phyloP scores from a whole-genome alignment of 805 yeast species.

The Candida railenensis region DNA sequence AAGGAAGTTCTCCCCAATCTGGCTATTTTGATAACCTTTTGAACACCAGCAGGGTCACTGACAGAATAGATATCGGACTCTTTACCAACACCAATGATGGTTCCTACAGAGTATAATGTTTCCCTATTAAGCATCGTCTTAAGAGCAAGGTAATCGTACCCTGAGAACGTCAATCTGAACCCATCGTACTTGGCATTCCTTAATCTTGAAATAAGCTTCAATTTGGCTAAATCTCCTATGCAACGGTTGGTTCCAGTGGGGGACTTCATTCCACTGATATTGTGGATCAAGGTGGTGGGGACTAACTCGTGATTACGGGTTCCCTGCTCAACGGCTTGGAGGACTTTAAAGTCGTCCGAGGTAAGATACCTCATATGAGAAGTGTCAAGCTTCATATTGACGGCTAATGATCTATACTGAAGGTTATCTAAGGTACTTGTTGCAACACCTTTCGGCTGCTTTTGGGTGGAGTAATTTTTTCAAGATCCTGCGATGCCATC shows the following conservation, averaged over 20 bases:
- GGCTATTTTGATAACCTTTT: slow-evolving; percentile 82
- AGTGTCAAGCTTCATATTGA: slow-evolving; percentile 82
- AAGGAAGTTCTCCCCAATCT: slow-evolving; percentile 93
- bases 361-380: slow-evolving; percentile 92
- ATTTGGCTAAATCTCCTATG: slow-evolving; percentile 83
- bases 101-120: slow-evolving; percentile 74
- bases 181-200: slow-evolving; percentile 97
- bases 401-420: slow-evolving; percentile 14
- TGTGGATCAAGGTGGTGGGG: slow-evolving; percentile 81
- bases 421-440: too few species aligned
- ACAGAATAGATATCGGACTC: slow-evolving; percentile 94
- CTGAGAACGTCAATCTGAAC: slow-evolving; percentile 81
- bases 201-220: slow-evolving; percentile 70
- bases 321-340: slow-evolving; percentile 87
- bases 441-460: too few species aligned
- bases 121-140: slow-evolving; percentile 77
- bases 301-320: slow-evolving; percentile 92
- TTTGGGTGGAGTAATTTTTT: not conserved
- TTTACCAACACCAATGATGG: slow-evolving; percentile 93
- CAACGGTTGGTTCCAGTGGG: slow-evolving; percentile 75
- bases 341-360: slow-evolving; percentile 84
- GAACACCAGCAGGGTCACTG: slow-evolving; percentile 59
- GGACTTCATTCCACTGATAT: slow-evolving; percentile 73
- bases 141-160: slow-evolving; percentile 89
- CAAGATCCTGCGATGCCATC: not conserved